A percentile compares a stretch with the other conserved stretches of the same genome.
phyloP scores from a whole-genome alignment of 768 basidiomycete species.

The Lactarius evosmus region DNA sequence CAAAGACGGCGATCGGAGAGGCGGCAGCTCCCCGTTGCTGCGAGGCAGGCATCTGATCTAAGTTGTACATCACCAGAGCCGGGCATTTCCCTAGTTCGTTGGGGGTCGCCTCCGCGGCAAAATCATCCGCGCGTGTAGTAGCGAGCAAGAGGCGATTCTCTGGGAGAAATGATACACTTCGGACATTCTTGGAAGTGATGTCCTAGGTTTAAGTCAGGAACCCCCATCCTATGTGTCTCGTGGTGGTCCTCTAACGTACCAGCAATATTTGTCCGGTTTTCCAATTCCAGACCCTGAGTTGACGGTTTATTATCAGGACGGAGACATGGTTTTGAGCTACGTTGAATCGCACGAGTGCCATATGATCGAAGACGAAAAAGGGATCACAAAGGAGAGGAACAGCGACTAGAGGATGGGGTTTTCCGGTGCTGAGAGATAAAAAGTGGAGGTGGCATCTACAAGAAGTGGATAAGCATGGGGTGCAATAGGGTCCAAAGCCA shows the following conservation, averaged over 20 bases:
- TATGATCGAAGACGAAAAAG: not conserved
- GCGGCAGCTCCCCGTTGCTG: not conserved
- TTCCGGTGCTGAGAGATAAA: conserved; percentile 14
- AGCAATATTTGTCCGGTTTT: conserved; percentile 14
- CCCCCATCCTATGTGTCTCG: not conserved
- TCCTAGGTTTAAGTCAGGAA: not conserved
- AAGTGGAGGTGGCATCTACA: conserved; percentile 6
- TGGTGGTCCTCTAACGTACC: conserved; percentile 3
- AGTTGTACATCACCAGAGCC: conserved; percentile 3
- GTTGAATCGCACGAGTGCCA: not conserved
- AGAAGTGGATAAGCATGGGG: not conserved
- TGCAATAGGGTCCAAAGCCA: not conserved
- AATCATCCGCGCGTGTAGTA: not conserved
- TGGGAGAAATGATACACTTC: not conserved
- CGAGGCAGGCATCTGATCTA: not conserved
- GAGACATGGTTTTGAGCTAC: conserved; percentile 6
- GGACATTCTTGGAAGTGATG: not conserved
- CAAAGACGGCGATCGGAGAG: not conserved
- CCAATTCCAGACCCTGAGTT: conserved; percentile 13
- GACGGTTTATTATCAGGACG: not conserved
- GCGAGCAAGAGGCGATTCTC: conserved; percentile 6
- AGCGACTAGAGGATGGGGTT: conserved; percentile 14
- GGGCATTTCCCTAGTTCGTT: not conserved
- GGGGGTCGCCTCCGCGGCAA: not conserved
- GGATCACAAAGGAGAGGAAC: not conserved